These are phyloP conservation scores for Paramecium octaurelia DNA, from an alignment of 73 alveolate genomes.

Conservation along the genomic window DNA sequence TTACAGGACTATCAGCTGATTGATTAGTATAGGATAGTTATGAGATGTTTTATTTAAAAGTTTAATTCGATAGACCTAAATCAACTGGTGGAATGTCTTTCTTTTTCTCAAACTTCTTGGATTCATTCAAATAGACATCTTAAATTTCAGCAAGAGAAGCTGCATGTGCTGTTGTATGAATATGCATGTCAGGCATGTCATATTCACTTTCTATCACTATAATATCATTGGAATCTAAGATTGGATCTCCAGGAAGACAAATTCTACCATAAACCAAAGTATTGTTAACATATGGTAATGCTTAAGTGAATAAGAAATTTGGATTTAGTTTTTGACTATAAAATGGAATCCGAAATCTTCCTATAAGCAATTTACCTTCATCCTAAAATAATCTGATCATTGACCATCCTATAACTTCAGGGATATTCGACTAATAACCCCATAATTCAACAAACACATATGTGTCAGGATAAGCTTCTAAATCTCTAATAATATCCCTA, in stretches of 20 bases:
- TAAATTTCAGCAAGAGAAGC: slow-evolving; percentile 43
- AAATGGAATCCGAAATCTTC: slow-evolving; percentile 17
- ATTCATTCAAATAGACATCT: not conserved
- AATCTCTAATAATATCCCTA: slow-evolving; percentile 20
- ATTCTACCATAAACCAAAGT: slow-evolving; percentile 37
- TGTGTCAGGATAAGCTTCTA: slow-evolving; percentile 25
- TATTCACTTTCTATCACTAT: slow-evolving; percentile 34
- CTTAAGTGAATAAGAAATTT: not conserved
- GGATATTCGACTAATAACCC: not conserved
- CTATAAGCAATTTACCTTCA: slow-evolving; percentile 1
- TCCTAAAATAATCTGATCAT: slow-evolving; percentile 18
- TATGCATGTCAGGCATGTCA: slow-evolving; percentile 52
- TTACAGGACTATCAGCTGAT: not conserved
- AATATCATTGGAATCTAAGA: slow-evolving; percentile 12
- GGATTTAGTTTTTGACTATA: not conserved
- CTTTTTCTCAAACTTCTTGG: not conserved
- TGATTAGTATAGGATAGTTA: not conserved
- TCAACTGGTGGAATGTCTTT: not conserved
- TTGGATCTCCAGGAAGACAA: slow-evolving; percentile 36
- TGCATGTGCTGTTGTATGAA: slow-evolving; percentile 47
- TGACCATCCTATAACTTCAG: slow-evolving; percentile 42
- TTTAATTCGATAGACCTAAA: not conserved
- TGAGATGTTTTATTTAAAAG: not conserved
- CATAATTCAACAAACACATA: slow-evolving; percentile 30
- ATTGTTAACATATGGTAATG: slow-evolving; percentile 17